Conservation (phyloP, 169 alveolate species). For the Plasmodium fragile region DNA sequence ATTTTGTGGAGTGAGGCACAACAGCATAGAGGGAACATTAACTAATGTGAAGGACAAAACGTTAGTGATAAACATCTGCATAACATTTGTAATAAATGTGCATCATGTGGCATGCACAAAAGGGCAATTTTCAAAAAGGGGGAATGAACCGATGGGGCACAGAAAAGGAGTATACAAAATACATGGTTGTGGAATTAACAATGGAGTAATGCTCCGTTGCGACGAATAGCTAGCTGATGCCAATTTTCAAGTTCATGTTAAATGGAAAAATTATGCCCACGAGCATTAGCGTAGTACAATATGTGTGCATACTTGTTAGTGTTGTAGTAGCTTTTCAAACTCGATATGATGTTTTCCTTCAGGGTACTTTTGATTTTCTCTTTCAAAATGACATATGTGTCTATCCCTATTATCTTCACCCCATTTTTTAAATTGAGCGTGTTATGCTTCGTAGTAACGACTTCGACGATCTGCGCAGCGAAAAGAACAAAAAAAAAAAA, state of each 20-base stretch:
- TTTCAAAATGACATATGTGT: conserved; percentile 59
- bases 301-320: conserved; percentile 32
- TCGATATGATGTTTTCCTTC: conserved; percentile 51
- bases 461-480: conserved; percentile 45
- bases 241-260: neutral
- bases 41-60: neutral
- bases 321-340: conserved; percentile 46
- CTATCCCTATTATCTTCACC: conserved; percentile 58
- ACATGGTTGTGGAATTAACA: neutral
- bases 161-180: neutral
- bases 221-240: neutral
- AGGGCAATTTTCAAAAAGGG: neutral
- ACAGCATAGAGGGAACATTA: neutral
- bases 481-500: neutral
- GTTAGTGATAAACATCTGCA: neutral
- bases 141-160: neutral
- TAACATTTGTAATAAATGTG: neutral
- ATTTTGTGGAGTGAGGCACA: neutral
- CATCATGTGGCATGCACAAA: neutral
- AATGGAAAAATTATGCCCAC: neutral
- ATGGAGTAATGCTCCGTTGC: neutral
- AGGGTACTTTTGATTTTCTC: conserved; percentile 59
- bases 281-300: neutral
- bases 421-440: conserved; percentile 52
- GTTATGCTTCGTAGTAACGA: conserved; percentile 58